Evolutionary conservation across 2,329 filamentous ascomycete species (phyloP).

Genomic region (Venturiaceae sp.): DNA sequence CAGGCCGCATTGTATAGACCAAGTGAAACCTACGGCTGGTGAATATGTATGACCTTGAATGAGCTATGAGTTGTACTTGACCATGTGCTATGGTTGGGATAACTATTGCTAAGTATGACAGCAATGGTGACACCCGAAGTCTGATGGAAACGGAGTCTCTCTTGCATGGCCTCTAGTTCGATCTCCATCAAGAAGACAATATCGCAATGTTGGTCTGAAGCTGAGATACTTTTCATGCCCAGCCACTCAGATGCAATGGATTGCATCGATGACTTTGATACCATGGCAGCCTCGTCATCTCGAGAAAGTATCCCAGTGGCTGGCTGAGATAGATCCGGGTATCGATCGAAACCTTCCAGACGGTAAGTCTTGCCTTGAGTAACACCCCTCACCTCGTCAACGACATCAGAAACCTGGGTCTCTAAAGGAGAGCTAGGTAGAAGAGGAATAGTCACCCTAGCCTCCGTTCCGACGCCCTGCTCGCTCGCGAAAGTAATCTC

Average conservation of each 20-base stretch:
- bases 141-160: neutral
- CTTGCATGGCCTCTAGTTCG: neutral
- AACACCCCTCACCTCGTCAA: neutral
- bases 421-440: neutral
- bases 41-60: neutral
- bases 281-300: neutral
- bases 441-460: neutral
- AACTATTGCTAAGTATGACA: neutral
- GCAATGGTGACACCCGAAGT: neutral
- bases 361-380: neutral
- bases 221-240: neutral
- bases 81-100: neutral
- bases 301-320: neutral
- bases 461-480: constrained; percentile 2
- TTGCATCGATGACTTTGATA: neutral
- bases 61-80: neutral
- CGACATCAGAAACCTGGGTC: neutral
- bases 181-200: neutral
- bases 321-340: neutral
- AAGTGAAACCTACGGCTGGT: neutral
- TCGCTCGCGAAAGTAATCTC: constrained; percentile 1
- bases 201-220: neutral
- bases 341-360: neutral
- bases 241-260: neutral
- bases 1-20: neutral